These are phyloP conservation scores for Aechmea fasciata DNA, from an alignment of 176 grass and related monocot species.

Conservation along the genomic window DNA sequence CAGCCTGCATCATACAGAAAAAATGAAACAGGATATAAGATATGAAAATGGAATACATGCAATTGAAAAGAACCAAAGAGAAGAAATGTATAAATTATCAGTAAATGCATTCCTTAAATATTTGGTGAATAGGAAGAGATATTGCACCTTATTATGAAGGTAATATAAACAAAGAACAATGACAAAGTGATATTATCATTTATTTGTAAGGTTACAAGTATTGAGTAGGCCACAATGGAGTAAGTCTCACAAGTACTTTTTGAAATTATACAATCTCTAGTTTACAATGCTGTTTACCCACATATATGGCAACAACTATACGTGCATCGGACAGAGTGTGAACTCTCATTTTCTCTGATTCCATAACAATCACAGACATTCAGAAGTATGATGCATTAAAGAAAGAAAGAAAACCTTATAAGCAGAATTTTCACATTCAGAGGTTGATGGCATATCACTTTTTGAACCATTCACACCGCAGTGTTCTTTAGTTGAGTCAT, in stretches of 20 bases:
- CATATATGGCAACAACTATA: neutral
- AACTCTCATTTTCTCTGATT: neutral
- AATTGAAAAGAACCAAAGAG: neutral
- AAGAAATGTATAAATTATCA: neutral
- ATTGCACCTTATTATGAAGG: too few species aligned
- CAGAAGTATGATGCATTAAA: neutral
- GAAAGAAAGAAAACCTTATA: constrained; percentile 43
- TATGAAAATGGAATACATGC: constrained; percentile 6
- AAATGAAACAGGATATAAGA: constrained; percentile 15
- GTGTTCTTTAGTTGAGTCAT: constrained; percentile 43
- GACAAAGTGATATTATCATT: too few species aligned
- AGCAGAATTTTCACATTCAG: constrained; percentile 33
- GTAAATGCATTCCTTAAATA: neutral
- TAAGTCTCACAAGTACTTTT: too few species aligned
- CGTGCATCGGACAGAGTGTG: neutral
- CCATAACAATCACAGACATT: too few species aligned
- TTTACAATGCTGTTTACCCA: too few species aligned
- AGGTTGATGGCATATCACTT: constrained; percentile 8
- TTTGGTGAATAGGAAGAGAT: too few species aligned
- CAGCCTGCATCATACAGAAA: constrained; percentile 49
- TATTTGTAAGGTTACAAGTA: too few species aligned
- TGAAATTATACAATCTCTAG: too few species aligned
- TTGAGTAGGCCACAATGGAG: too few species aligned
- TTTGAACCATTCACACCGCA: constrained; percentile 32
- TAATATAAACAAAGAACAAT: too few species aligned